Percentiles rank a stretch among this genome's conserved stretches.
Evolutionary conservation across 208 protist genomes (phyloP).

Genomic region (Entamoeba dispar): DNA sequence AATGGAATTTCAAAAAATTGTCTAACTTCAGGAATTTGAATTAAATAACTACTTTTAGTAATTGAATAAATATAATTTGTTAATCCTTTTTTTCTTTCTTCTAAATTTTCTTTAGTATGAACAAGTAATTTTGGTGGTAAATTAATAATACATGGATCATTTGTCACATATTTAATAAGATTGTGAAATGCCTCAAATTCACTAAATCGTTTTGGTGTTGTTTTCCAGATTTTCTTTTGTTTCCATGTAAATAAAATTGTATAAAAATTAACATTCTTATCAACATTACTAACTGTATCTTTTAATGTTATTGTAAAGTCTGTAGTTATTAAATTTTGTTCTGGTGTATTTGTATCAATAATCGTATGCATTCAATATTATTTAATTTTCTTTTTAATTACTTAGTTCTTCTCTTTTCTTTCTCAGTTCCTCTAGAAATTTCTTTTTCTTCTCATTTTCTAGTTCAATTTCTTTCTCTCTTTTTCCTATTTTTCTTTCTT

Average conservation of each 20-base stretch:
- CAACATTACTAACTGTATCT: not conserved
- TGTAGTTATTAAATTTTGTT: not conserved
- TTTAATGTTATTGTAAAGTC: not conserved
- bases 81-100: not conserved
- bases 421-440: no score
- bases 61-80: not conserved
- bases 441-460: no score
- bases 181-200: not conserved
- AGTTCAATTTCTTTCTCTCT: no score
- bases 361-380: not conserved
- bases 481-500: no score
- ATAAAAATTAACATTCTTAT: not conserved
- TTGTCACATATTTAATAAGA: not conserved
- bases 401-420: no score
- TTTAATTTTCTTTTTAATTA: no score
- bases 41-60: not conserved
- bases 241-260: not conserved
- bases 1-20: not conserved
- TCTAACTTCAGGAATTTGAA: not conserved
- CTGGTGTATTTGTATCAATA: not conserved
- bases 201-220: not conserved
- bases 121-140: not conserved
- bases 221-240: not conserved
- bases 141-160: not conserved
- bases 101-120: not conserved